Evolutionary conservation across 192 early-diverging fungal species (phyloP).

Genomic region (Allomyces macrogynus): DNA sequence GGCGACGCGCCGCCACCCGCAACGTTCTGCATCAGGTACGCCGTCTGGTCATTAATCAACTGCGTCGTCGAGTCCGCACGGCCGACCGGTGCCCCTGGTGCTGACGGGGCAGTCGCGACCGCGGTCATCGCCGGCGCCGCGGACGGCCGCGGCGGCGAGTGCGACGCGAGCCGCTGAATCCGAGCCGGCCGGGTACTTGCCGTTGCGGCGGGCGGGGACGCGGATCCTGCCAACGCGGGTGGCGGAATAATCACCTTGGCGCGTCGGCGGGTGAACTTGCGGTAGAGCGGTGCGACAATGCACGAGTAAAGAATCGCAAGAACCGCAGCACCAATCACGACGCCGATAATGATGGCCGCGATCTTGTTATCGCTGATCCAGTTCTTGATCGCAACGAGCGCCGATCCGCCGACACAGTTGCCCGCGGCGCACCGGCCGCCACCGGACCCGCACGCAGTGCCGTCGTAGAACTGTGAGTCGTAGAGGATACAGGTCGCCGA

Average conservation of each 20-base stretch:
- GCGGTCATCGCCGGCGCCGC: neutral
- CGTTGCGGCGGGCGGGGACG: neutral
- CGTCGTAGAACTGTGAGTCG: neutral
- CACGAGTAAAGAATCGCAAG: neutral
- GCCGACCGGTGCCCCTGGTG: neutral
- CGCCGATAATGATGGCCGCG: neutral
- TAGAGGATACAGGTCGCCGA: neutral
- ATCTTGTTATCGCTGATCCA: neutral
- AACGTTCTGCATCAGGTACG: too few relatives aligned
- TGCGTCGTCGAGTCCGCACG: too few relatives aligned
- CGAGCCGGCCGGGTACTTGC: neutral
- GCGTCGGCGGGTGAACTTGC: too few relatives aligned
- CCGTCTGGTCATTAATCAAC: too few relatives aligned
- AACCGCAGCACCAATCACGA: neutral
- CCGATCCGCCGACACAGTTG: neutral
- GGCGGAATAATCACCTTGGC: too few relatives aligned
- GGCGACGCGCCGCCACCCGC: too few relatives aligned
- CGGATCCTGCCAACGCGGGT: too few relatives aligned
- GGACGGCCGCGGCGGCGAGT: neutral
- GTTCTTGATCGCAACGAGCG: neutral
- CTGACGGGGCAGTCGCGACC: neutral
- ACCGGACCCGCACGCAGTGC: neutral
- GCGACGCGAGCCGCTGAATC: neutral
- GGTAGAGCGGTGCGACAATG: neutral
- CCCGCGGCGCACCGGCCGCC: neutral